Percentiles rank a stretch among this genome's conserved stretches.
phyloP scores from a whole-genome alignment of 2,329 filamentous ascomycete species.

The Graphium sp. region DNA sequence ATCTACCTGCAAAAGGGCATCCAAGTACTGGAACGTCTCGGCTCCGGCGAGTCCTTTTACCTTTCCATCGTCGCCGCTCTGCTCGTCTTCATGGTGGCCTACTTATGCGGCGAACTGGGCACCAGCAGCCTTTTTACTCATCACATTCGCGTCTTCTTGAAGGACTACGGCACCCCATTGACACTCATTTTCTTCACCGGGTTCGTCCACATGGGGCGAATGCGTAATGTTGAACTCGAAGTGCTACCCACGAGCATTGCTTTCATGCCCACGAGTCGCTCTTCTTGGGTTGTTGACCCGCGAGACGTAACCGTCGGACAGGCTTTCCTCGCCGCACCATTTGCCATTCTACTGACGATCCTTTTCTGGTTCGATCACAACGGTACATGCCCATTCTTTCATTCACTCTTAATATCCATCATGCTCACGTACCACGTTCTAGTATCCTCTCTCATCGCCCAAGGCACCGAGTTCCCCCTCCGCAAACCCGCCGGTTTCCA shows the following conservation, averaged over 20 bases:
- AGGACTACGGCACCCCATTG: conserved; percentile 76
- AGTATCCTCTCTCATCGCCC: conserved; percentile 71
- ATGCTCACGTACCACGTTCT: no score
- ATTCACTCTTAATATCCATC: conserved; percentile 1
- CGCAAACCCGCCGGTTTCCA: conserved; percentile 71
- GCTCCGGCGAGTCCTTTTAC: conserved; percentile 51
- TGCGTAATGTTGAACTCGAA: conserved; percentile 53
- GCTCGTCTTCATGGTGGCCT: conserved; percentile 63
- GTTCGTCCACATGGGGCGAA: conserved; percentile 73
- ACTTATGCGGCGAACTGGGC: conserved; percentile 56
- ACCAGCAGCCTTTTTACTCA: conserved; percentile 57
- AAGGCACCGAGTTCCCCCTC: conserved; percentile 69
- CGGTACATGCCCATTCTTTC: conserved; percentile 25
- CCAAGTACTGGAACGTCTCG: conserved; percentile 66
- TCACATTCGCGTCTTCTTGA: conserved; percentile 63
- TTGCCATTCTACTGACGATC: conserved; percentile 67
- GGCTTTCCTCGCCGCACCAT: conserved; percentile 73
- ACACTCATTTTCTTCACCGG: conserved; percentile 80
- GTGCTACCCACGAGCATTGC: conserved; percentile 59
- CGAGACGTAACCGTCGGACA: conserved; percentile 61
- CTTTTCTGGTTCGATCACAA: conserved; percentile 88
- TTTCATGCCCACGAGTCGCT: conserved; percentile 60
- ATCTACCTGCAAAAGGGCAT: conserved; percentile 88
- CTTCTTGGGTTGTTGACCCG: conserved; percentile 65
- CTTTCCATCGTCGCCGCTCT: conserved; percentile 62